Base-by-base conservation (phyloP, 371 early-diverging fungal genomes). In the Parasitella parasitica region DNA sequence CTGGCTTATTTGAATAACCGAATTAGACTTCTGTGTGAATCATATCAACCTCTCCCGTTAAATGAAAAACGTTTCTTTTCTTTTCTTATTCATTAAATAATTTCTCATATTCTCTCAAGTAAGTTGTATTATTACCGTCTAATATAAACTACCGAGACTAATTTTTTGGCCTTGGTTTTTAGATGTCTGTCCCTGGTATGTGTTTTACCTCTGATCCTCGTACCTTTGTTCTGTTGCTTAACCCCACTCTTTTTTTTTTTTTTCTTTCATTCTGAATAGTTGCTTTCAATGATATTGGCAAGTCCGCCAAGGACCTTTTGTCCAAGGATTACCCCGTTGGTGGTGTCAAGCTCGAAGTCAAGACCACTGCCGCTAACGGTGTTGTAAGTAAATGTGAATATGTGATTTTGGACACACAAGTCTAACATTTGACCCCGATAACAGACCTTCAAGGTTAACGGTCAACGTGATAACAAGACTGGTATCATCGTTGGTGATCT, bases 291-390 rank as follows among this genome's bases (percentile, higher is more conserved):
- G 98, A 98, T 82, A 86, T 98, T 72, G 93, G 93, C 86, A 97
- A 97, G 88, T 74, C 91, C 73, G 85, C 93, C 86, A 92, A 90
- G 83, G 98, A 98, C 81, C 86, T 98, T 72, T 86, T 97, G 71
- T 83, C 86, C 84, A 97, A 97, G 87, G 98, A 98, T 84, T 97
- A 85, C 83, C 97, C 97, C 68, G 86, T 92, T 65, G 96, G 95
- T 65, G 83, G 88, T 61, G 89, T 92, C 71, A 97, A 95, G 89
- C 92, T 97, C 69, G 99, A 98, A 80, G 91, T 94, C 77, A 96
- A 97, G 91, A 94, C 95, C 75, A 88, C 88, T 70, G 91, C 97
- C 61, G 79, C 92, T 72, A 94, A 94, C 83, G 97, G 96, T 76
- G 93, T 97, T 59, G 94, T 94, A 91, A 70, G 92, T 86, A 24